phyloP scores from a whole-genome alignment of 768 basidiomycete species.

The Tricholoma terreum region DNA sequence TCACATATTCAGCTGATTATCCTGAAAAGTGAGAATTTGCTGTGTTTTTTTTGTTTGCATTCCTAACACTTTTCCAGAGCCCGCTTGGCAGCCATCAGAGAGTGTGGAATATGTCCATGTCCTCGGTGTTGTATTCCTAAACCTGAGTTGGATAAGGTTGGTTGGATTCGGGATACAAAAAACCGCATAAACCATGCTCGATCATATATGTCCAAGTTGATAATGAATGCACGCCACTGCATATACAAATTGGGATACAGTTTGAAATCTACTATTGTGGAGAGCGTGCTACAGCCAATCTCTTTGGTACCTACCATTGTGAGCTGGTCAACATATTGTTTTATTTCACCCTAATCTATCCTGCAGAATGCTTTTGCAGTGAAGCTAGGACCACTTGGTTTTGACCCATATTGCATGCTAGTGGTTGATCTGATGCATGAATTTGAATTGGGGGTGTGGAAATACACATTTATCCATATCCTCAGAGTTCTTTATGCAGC shows the following conservation, averaged over 20 bases:
- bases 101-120: neutral
- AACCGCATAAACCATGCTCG: neutral
- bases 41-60: neutral
- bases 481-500: no score
- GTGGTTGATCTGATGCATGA: no score
- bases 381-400: no score
- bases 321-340: neutral
- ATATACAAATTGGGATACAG: neutral
- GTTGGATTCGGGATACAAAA: neutral
- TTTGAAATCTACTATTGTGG: neutral
- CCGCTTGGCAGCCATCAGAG: no score
- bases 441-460: no score
- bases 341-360: conserved; percentile 28
- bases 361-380: no score
- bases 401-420: no score
- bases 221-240: neutral
- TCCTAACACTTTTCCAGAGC: neutral
- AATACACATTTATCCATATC: no score
- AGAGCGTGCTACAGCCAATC: neutral
- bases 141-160: neutral
- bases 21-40: conserved; percentile 21
- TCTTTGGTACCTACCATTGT: no score
- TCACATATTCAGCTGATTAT: no score
- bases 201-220: neutral
- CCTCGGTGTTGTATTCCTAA: neutral